Conservation (phyloP, 176 grass and related monocot genomes). For the Bonia amplexicaulis region DNA sequence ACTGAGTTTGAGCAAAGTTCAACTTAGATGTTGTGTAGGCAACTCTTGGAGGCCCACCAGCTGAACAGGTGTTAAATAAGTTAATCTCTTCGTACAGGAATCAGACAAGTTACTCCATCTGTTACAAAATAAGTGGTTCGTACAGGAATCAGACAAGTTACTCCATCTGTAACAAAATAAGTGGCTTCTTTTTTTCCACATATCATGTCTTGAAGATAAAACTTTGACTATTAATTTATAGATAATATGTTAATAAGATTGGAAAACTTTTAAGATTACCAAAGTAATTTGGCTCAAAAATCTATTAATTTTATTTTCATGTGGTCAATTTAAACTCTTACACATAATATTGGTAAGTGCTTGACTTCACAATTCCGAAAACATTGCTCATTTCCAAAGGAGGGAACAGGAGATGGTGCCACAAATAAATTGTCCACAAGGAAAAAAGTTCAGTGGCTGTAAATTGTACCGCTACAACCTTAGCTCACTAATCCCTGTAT, state of each 20-base stretch:
- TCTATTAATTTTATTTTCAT: not conserved
- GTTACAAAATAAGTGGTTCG: not conserved
- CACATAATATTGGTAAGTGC: not conserved
- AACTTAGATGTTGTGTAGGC: not conserved
- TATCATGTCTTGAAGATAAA: not conserved
- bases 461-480: not conserved
- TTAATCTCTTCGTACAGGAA: not conserved
- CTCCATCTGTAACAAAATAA: not conserved
- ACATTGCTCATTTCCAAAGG: not conserved
- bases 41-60: not conserved
- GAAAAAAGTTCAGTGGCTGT: not conserved
- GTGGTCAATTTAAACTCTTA: not conserved
- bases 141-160: not conserved
- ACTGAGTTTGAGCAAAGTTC: not conserved
- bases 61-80: not conserved
- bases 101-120: not conserved
- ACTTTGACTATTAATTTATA: not conserved
- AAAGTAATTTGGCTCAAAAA: not conserved
- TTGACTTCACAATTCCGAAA: not conserved
- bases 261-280: not conserved
- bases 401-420: not conserved
- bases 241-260: not conserved
- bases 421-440: not conserved
- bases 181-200: not conserved
- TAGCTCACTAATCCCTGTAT: not conserved